Evolutionary conservation across 768 basidiomycete species (phyloP).

Genomic region (Tricholoma sp.): DNA sequence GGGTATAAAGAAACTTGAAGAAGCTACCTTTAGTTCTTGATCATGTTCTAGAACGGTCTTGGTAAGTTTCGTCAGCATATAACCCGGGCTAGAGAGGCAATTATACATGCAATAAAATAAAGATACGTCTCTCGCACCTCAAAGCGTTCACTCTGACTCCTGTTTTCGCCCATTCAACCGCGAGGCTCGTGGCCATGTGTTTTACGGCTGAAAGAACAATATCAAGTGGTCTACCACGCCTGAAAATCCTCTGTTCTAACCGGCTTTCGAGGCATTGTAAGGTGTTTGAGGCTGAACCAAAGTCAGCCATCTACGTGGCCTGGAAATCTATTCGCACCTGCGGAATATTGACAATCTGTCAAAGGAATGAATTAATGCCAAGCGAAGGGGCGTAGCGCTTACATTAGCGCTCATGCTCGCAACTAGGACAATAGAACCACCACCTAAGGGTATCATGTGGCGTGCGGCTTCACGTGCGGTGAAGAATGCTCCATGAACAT

Average conservation of each 20-base stretch:
- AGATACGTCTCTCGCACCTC: slow-evolving; percentile 39
- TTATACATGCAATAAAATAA: not conserved
- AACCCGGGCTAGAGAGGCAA: slow-evolving; percentile 62
- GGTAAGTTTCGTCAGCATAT: slow-evolving; percentile 91
- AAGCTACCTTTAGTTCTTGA: slow-evolving; percentile 60
- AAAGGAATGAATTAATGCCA: not conserved
- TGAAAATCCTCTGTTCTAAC: slow-evolving; percentile 29
- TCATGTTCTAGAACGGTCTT: slow-evolving; percentile 75
- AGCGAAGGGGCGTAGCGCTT: slow-evolving; percentile 20
- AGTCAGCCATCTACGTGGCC: not conserved
- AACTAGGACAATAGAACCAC: slow-evolving; percentile 81
- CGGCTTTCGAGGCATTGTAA: slow-evolving; percentile 95
- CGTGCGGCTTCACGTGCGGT: slow-evolving; percentile 95
- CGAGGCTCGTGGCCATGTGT: slow-evolving; percentile 90
- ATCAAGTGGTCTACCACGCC: not conserved
- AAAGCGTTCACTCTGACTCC: slow-evolving; percentile 82
- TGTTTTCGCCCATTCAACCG: slow-evolving; percentile 93
- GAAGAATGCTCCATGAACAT: slow-evolving; percentile 91
- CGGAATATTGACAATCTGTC: slow-evolving; percentile 81
- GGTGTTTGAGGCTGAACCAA: slow-evolving; percentile 73
- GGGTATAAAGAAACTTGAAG: not conserved
- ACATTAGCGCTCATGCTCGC: slow-evolving; percentile 91
- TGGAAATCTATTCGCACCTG: slow-evolving; percentile 42
- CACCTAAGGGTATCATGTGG: slow-evolving; percentile 78
- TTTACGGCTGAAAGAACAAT: slow-evolving; percentile 59